These are phyloP conservation scores for Glaciozyma antarctica DNA, from an alignment of 768 basidiomycete genomes.

Conservation along the genomic window DNA sequence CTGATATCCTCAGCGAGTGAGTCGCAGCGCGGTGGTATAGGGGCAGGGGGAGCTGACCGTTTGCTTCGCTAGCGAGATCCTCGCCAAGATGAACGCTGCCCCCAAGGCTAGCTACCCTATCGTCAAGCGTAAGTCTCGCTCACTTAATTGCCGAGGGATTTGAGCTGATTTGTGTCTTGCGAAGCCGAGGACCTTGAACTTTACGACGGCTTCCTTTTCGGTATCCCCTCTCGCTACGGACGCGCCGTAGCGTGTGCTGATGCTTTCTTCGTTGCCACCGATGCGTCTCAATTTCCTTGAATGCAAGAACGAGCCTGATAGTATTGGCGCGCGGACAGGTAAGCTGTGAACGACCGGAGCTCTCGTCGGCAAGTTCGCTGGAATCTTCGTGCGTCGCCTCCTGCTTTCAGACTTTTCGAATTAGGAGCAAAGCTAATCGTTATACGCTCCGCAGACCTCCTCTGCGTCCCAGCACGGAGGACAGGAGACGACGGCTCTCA, in stretches of 20 bases:
- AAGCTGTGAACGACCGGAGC: constrained; percentile 54
- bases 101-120: constrained; percentile 16
- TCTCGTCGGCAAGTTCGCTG: constrained; percentile 65
- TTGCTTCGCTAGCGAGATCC: constrained; percentile 46
- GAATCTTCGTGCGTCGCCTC: constrained; percentile 50
- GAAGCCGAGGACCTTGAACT: constrained; percentile 46
- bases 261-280: constrained; percentile 65
- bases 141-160: constrained; percentile 46
- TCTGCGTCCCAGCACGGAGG: constrained; percentile 64
- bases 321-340: too few relatives aligned
- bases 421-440: not conserved
- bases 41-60: too few relatives aligned
- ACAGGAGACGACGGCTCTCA: constrained; percentile 40
- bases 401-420: accelerated
- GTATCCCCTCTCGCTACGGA: constrained; percentile 50
- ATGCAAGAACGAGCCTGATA: too few relatives aligned
- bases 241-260: constrained; percentile 62
- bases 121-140: not conserved
- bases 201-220: constrained; percentile 29
- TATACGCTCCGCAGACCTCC: constrained; percentile 52
- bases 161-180: constrained; percentile 46
- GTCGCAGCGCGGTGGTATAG: too few relatives aligned
- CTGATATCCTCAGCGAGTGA: constrained; percentile 49
- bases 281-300: too few relatives aligned
- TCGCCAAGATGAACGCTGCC: constrained; percentile 33